Conservation (phyloP, 2,329 filamentous ascomycete genomes). For the Corniculantispora saksenae region DNA sequence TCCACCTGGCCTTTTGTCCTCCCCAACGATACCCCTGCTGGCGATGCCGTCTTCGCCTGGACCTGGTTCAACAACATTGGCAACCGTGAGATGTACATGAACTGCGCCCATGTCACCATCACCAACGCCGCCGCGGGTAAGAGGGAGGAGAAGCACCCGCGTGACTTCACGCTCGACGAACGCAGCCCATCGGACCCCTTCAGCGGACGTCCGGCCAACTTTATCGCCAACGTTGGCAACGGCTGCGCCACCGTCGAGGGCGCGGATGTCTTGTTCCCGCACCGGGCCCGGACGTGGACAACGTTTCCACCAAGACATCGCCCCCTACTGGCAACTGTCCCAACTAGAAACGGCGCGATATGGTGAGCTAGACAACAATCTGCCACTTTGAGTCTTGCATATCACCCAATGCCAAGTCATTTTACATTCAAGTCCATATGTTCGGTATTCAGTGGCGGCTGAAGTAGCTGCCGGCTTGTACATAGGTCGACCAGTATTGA, state of each 20-base stretch:
- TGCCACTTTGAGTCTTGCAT: background rate
- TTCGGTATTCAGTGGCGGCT: background rate
- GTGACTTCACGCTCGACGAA: background rate
- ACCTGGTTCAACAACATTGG: conserved; percentile 74
- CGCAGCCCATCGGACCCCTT: conserved; percentile 19
- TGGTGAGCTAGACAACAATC: background rate
- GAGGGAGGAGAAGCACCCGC: background rate
- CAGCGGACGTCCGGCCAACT: conserved; percentile 52
- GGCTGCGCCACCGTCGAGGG: conserved; percentile 56
- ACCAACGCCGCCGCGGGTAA: background rate
- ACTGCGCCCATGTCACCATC: conserved; percentile 62
- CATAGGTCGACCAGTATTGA: background rate
- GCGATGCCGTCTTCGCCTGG: conserved; percentile 60
- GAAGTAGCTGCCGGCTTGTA: background rate
- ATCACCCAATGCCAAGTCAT: background rate
- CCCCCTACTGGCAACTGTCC: conserved; percentile 17
- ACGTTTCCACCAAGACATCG: conserved; percentile 11
- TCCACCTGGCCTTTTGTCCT: conserved; percentile 64
- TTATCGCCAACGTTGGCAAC: conserved; percentile 63
- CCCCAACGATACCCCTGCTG: conserved; percentile 56
- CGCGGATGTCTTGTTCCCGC: conserved; percentile 59
- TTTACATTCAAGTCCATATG: background rate
- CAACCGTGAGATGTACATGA: conserved; percentile 78
- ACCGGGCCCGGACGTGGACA: conserved; percentile 52
- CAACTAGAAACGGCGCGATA: background rate